A percentile compares a stretch with the other conserved stretches of the same genome.
Conservation (phyloP, 257 asterid genomes). For the Eustoma russellianum region DNA sequence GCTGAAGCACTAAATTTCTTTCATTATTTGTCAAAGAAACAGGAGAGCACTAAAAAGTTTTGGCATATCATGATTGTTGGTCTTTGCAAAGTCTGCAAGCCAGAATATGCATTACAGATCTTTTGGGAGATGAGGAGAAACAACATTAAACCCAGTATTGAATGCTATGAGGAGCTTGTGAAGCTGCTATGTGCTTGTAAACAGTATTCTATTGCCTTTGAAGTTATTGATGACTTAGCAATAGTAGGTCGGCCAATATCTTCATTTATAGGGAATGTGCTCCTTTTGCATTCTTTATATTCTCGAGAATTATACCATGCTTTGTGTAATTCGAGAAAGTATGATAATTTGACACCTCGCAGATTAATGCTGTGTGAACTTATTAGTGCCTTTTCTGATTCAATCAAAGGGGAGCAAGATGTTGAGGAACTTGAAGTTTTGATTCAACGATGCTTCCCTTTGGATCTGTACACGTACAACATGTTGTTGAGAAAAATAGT, state of each 20-base stretch:
- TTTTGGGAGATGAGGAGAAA: conserved; percentile 38
- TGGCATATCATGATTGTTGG: conserved; percentile 51
- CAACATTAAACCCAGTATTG: conserved; percentile 38
- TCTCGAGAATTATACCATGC: conserved; percentile 24
- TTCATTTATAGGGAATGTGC: conserved; percentile 67
- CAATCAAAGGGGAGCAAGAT: conserved; percentile 26
- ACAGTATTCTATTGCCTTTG: conserved; percentile 36
- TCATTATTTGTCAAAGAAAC: conserved; percentile 22
- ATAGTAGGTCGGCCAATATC: conserved; percentile 48
- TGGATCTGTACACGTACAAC: conserved; percentile 51
- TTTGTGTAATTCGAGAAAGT: conserved; percentile 33
- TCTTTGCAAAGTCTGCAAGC: conserved; percentile 46
- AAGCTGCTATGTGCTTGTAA: conserved; percentile 35
- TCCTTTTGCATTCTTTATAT: conserved; percentile 54
- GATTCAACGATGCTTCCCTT: conserved; percentile 44
- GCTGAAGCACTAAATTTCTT: conserved; percentile 42
- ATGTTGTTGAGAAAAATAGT: conserved; percentile 57
- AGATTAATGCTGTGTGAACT: conserved; percentile 51
- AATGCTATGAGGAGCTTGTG: conserved; percentile 76
- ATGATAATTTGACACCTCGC: conserved; percentile 24
- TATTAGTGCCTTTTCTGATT: conserved; percentile 52
- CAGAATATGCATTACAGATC: conserved; percentile 33
- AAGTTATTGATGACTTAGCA: conserved; percentile 50
- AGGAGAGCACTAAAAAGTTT: conserved; percentile 23
- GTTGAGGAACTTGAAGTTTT: conserved; percentile 38